These are phyloP conservation scores for Fusarium albidum DNA, from an alignment of 2,329 filamentous ascomycete species.

Conservation along the genomic window DNA sequence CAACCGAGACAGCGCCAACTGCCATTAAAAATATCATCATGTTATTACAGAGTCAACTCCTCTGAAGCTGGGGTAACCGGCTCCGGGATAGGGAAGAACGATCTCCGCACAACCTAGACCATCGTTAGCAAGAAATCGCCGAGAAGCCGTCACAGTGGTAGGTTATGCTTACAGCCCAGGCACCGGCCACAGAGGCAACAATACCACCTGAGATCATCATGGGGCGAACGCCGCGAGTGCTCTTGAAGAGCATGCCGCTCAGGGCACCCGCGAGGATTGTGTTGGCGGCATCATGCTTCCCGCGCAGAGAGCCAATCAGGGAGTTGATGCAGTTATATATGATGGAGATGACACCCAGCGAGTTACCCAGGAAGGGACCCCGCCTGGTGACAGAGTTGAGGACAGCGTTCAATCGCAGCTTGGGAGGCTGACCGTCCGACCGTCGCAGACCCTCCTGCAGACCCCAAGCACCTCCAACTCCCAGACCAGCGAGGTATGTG, in stretches of 20 bases:
- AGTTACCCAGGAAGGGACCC: constrained; percentile 96
- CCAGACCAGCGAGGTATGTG: constrained; percentile 88
- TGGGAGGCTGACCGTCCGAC: constrained; percentile 80
- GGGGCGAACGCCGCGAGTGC: constrained; percentile 85
- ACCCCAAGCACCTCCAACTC: constrained; percentile 90
- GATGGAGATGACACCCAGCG: constrained; percentile 93
- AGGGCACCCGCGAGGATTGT: constrained; percentile 84
- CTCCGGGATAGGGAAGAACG: constrained; percentile 52
- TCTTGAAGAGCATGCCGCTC: constrained; percentile 96
- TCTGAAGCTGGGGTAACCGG: constrained; percentile 39
- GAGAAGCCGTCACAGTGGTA: background rate
- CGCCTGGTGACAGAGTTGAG: constrained; percentile 93
- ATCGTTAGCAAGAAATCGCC: constrained; percentile 7
- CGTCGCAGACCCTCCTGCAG: constrained; percentile 87
- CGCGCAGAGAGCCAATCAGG: constrained; percentile 77
- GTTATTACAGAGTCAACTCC: constrained; percentile 43
- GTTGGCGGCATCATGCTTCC: constrained; percentile 90
- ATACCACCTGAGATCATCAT: constrained; percentile 96
- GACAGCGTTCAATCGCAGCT: constrained; percentile 91
- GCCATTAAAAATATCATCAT: constrained; percentile 27
- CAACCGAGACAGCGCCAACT: constrained; percentile 22
- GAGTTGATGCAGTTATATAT: constrained; percentile 95
- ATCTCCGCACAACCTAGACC: constrained; percentile 48
- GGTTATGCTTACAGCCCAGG: constrained; percentile 81
- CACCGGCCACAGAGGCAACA: constrained; percentile 83